These are phyloP conservation scores for Phragmites australis DNA, from an alignment of 176 grass and related monocot genomes.

Conservation along the genomic window DNA sequence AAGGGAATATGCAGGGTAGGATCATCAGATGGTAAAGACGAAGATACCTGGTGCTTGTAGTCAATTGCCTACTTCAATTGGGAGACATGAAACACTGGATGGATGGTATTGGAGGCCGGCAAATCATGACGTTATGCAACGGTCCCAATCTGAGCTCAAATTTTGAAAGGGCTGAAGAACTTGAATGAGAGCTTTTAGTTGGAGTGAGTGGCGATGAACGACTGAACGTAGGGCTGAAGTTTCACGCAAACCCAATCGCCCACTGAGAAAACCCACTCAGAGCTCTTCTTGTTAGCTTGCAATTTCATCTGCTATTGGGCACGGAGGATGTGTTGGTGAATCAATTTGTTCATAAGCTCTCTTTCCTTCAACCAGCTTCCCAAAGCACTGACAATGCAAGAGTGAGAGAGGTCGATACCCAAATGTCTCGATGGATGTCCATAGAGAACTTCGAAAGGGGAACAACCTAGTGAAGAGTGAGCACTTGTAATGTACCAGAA, in stretches of 20 bases:
- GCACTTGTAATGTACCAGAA: neutral
- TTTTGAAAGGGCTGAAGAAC: neutral
- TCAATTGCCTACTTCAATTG: neutral
- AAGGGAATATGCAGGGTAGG: too few relatives aligned
- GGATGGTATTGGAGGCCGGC: neutral
- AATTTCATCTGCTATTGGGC: neutral
- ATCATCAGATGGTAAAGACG: too few relatives aligned
- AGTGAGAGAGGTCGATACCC: neutral
- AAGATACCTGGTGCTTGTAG: too few relatives aligned
- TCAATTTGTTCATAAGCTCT: too few relatives aligned
- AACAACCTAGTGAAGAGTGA: fast-evolving
- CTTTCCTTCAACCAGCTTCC: neutral
- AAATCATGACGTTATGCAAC: neutral
- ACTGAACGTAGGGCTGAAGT: neutral
- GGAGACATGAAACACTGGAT: neutral
- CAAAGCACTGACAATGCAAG: neutral
- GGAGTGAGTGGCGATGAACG: neutral
- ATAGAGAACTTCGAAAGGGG: neutral
- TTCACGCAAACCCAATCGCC: neutral
- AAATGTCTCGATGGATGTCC: neutral
- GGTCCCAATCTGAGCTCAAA: fast-evolving
- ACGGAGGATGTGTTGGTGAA: neutral
- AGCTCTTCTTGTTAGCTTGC: neutral
- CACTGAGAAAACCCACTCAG: neutral
- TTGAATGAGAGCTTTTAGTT: neutral